Base-by-base conservation (phyloP, 1,139 yeast genomes). In the Suhomyces choctaworum region DNA sequence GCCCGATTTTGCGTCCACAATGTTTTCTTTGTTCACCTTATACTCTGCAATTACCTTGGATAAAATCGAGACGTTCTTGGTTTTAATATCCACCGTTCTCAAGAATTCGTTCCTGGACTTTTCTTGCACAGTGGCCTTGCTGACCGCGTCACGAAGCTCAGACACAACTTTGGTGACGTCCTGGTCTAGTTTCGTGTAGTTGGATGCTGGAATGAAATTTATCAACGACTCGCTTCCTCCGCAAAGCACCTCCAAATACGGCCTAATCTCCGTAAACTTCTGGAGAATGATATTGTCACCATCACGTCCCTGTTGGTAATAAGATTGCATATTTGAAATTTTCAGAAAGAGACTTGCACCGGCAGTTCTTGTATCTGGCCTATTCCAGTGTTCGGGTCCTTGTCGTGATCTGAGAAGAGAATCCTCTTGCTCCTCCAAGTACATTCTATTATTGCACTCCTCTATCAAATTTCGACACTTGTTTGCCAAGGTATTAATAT, bases 401-500 rank as follows among this genome's bases (percentile, higher is more conserved):
- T 33, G 29, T 14, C 34, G n/a, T 3, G 58, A 50, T 27, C 79
- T 60, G 48, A 82, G 55, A 32, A 70, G 50, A 1, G 66, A 66
- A 50, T 85, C 89, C 35, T 81, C 87, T 3, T 69, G 60, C 3
- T 62, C 64, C 40, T 82, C 94, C 12, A 72, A 57, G 1, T 58
- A 54, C 5, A 84, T 54, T 27, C 78, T 51, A 12, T 68, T 73
- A 16, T 56, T 58, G 16, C 81, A 76, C 21, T 76, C 78, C 5
- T 63, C 54, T 32, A 63, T 45, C 14, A 75, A 47, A 22, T 64
- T 64, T 34, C 57, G 44, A 38, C 75, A 60, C 32, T 70, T 69
- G n/a, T 54, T 35, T 0, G 76, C 65, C 26, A 78, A 52, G 6
- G 53, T 58, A 3, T 62, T 54, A 12, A 82, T 65, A 36, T 78